These are phyloP conservation scores for Mikania micrantha DNA, from an alignment of 129 eudicot genomes.

Conservation along the genomic window DNA sequence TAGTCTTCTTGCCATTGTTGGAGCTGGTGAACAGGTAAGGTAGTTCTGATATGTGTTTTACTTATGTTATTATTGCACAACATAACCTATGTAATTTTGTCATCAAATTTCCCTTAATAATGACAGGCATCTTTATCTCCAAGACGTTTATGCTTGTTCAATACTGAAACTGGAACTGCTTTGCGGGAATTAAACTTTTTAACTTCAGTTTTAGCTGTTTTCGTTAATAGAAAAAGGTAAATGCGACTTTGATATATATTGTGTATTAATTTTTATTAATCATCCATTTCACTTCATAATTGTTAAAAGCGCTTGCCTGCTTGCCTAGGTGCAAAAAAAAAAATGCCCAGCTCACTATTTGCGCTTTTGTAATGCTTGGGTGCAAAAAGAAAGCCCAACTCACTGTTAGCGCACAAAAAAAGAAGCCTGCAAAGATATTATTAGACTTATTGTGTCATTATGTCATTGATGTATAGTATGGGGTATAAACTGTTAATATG, in stretches of 20 bases:
- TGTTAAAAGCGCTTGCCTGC: no score
- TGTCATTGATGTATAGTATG: no score
- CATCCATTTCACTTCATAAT: not conserved
- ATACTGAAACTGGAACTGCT: conserved; percentile 63
- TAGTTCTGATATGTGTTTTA: conserved; percentile 10
- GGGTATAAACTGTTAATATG: no score
- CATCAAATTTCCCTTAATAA: conserved; percentile 12
- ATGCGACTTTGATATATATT: not conserved
- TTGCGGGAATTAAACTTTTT: conserved; percentile 75
- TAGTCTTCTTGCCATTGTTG: conserved; percentile 85
- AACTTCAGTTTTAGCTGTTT: conserved; percentile 87
- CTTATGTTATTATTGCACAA: conserved; percentile 3
- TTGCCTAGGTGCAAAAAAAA: no score
- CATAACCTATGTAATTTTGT: not conserved
- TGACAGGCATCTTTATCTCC: conserved; percentile 91
- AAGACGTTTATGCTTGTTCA: conserved; percentile 83
- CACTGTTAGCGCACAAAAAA: no score
- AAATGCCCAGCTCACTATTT: no score
- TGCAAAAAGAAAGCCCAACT: no score
- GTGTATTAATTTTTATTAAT: not conserved
- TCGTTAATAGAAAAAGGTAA: conserved; percentile 77
- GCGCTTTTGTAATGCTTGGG: no score
- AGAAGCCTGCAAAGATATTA: no score
- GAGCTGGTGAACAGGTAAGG: conserved; percentile 99
- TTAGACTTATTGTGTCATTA: no score